Evolutionary conservation across 2,329 filamentous ascomycete genomes (phyloP).

Genomic region (Aureobasidium zeae): DNA sequence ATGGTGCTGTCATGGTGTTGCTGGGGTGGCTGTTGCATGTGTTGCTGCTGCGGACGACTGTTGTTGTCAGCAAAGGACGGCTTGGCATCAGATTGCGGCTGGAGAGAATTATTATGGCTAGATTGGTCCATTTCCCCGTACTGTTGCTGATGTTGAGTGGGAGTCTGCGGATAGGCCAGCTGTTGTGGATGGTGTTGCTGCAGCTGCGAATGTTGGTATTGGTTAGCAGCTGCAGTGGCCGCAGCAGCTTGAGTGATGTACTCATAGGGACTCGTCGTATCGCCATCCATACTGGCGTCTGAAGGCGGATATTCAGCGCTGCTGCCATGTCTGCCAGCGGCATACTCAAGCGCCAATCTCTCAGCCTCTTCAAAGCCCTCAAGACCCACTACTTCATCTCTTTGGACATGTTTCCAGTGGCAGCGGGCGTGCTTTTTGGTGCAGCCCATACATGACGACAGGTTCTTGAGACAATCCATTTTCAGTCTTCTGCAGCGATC

Average conservation of each 20-base stretch:
- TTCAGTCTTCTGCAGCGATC: slow-evolving; percentile 72
- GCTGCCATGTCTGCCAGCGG: slow-evolving; percentile 17
- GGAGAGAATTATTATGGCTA: not conserved
- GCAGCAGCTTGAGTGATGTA: not conserved
- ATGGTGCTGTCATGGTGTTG: slow-evolving; percentile 8
- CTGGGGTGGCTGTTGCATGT: not conserved
- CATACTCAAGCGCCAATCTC: not conserved
- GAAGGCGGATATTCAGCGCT: not conserved
- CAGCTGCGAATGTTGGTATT: not conserved
- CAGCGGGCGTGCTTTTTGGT: slow-evolving; percentile 88
- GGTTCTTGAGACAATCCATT: slow-evolving; percentile 74
- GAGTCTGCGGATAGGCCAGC: not conserved
- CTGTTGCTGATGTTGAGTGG: not conserved
- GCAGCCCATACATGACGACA: slow-evolving; percentile 78
- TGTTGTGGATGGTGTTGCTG: not conserved
- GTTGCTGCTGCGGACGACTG: not conserved
- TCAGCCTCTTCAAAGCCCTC: slow-evolving; percentile 22
- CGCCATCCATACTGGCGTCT: not conserved
- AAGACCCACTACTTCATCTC: slow-evolving; percentile 49
- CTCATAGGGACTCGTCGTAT: not conserved
- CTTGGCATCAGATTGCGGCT: not conserved
- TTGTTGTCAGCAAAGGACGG: too few relatives aligned
- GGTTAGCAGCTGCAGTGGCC: not conserved
- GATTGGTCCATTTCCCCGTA: not conserved
- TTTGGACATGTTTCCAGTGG: slow-evolving; percentile 71